phyloP scores from a whole-genome alignment of 768 basidiomycete genomes.

The Mycena vulgaris region DNA sequence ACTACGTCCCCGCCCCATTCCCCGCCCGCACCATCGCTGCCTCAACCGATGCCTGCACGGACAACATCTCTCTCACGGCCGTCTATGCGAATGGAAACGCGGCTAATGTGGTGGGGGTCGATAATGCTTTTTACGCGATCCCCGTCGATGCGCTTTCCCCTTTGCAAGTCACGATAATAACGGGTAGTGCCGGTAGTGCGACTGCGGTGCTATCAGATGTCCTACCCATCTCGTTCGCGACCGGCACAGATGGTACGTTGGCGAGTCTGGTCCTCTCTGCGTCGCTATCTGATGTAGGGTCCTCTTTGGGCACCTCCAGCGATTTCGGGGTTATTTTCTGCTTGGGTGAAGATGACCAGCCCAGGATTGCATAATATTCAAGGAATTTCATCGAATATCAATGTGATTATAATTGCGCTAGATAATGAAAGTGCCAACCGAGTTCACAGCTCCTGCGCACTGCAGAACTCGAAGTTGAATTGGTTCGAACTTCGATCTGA shows the following conservation, averaged over 20 bases:
- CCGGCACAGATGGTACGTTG: background rate
- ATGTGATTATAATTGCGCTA: too few relatives aligned
- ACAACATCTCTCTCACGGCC: background rate
- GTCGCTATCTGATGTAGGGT: background rate
- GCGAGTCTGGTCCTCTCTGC: background rate
- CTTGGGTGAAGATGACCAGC: background rate
- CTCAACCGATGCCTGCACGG: background rate
- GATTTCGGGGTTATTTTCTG: constrained; percentile 3
- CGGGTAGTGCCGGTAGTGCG: background rate
- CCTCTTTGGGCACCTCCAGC: background rate
- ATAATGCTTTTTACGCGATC: background rate
- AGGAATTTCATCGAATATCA: too few relatives aligned
- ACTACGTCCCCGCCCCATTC: background rate
- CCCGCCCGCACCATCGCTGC: background rate
- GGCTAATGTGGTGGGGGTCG: background rate
- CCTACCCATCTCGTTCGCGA: background rate
- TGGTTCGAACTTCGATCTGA: too few relatives aligned
- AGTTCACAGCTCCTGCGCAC: too few relatives aligned
- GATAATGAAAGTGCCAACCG: too few relatives aligned
- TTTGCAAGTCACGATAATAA: background rate
- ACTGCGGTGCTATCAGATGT: constrained; percentile 1
- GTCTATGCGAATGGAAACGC: background rate
- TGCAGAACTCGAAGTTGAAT: too few relatives aligned
- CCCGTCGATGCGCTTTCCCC: background rate
- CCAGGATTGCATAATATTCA: background rate